A percentile compares a stretch with the other conserved stretches of the same genome.
Evolutionary conservation across 208 protist genomes (phyloP).

Genomic region (Wallacemonas sp.): DNA sequence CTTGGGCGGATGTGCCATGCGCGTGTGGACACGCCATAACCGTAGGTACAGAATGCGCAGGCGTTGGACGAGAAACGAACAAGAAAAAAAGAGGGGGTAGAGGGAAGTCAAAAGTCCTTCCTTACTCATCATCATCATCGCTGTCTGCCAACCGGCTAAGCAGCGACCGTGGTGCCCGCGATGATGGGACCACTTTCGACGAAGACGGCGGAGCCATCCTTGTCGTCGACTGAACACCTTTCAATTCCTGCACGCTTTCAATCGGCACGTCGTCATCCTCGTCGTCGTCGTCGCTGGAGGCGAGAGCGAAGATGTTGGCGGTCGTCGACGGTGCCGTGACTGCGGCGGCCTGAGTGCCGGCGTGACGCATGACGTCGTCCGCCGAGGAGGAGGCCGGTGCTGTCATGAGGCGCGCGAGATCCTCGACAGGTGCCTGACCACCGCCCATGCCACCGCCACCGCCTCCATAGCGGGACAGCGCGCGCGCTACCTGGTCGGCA

Average conservation of each 20-base stretch:
- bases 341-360: neutral
- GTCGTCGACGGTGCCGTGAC: neutral
- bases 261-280: neutral
- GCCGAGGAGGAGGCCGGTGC: neutral
- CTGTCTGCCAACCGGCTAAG: constrained; percentile 6
- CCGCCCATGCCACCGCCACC: neutral
- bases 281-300: neutral
- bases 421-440: neutral
- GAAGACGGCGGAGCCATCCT: neutral
- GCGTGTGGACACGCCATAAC: too few species aligned
- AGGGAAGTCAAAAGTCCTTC: neutral
- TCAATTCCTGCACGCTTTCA: neutral
- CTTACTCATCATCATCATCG: constrained; percentile 8
- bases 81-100: neutral
- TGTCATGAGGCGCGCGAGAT: neutral
- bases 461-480: constrained; percentile 27
- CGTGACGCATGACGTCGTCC: neutral
- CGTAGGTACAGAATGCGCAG: too few species aligned
- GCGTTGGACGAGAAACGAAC: too few species aligned
- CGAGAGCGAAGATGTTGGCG: neutral
- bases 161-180: neutral
- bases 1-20: too few species aligned
- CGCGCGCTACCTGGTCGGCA: constrained; percentile 20
- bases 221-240: neutral
- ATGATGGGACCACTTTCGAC: neutral